Base-by-base conservation (phyloP, 1,284 basidiomycete species). In the Trametes polyzona region DNA sequence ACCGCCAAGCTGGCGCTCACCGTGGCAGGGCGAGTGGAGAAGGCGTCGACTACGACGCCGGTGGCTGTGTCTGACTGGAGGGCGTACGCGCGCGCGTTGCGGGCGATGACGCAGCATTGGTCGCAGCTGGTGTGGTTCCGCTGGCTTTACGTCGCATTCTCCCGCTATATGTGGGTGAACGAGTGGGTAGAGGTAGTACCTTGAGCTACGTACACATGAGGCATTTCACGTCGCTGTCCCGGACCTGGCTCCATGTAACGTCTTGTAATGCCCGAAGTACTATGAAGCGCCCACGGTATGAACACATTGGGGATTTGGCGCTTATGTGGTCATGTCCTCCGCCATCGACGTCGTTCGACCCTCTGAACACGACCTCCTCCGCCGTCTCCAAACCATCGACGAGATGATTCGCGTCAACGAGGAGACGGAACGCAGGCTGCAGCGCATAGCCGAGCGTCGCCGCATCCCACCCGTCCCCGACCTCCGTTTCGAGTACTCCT, bases 101-200 rank as follows among this genome's bases (percentile, higher is more conserved):
- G 71, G 14, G 93, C 94, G 1, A 95, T 96, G 87, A 73, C 74
- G 58, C 74, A 81, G 58, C 95, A 98, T 68, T 58, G 73, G 54
- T 86, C 84, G 53, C 95, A 98, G 76, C 74, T 94, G 61, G 83
- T 88, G 21, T 97, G 95, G 95, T 97, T 95, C 75, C 82, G 95
- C 46, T 93, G 87, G 82, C 74, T 95, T 47, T 95, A 96, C 67
- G 79, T 96, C 30, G 62, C 73, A n/a, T 90, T 90, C 67, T 95
- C 93, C 29, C 80, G 90, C 59, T 95, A 96, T 68, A 90, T 97
- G 89, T 97, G 94, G 94, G 85, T 92, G 42, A 95, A 96, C 63
- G 86, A 92, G 62, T 88, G 93, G 80, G 75, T 81, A 8, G 70
- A 68, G 57, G 58, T 74, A 23, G 39, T 43, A 5, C 41, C 41